A percentile compares a stretch with the other conserved stretches of the same genome.
These are phyloP conservation scores for Protea cynaroides DNA, from an alignment of 164 flowering plant genomes.

Conservation along the genomic window DNA sequence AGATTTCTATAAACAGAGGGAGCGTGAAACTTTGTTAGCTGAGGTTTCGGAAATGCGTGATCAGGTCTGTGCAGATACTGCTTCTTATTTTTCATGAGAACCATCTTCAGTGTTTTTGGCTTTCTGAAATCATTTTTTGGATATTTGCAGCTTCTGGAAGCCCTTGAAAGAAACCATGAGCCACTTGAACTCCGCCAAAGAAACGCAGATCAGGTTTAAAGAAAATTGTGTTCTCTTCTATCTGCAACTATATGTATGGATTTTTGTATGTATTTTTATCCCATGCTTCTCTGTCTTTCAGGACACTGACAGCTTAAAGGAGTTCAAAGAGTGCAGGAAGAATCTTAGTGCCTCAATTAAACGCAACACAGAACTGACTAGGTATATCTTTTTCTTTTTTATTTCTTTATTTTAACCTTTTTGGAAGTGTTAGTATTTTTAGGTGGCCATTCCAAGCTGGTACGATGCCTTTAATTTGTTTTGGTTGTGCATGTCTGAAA, in stretches of 20 bases:
- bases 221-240: conserved; percentile 2
- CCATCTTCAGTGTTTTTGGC: background rate
- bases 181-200: conserved; percentile 13
- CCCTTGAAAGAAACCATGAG: conserved; percentile 20
- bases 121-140: conserved; percentile 7
- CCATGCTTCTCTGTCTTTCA: conserved; percentile 8
- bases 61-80: conserved; percentile 33
- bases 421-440: background rate
- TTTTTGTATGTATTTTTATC: background rate
- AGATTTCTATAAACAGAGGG: conserved; percentile 58
- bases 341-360: conserved; percentile 20
- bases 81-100: background rate
- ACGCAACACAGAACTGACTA: conserved; percentile 41
- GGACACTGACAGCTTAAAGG: conserved; percentile 30
- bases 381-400: conserved; percentile 25
- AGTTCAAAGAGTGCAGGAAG: conserved; percentile 44
- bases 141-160: conserved; percentile 42
- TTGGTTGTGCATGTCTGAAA: no score
- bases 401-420: no score
- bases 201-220: conserved; percentile 24
- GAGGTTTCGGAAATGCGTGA: conserved; percentile 62
- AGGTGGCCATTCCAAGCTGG: background rate
- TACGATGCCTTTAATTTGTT: background rate
- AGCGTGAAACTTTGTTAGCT: conserved; percentile 51
- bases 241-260: background rate